phyloP scores from a whole-genome alignment of 2,329 filamentous ascomycete genomes.

The Fusarium pseudonygamai region DNA sequence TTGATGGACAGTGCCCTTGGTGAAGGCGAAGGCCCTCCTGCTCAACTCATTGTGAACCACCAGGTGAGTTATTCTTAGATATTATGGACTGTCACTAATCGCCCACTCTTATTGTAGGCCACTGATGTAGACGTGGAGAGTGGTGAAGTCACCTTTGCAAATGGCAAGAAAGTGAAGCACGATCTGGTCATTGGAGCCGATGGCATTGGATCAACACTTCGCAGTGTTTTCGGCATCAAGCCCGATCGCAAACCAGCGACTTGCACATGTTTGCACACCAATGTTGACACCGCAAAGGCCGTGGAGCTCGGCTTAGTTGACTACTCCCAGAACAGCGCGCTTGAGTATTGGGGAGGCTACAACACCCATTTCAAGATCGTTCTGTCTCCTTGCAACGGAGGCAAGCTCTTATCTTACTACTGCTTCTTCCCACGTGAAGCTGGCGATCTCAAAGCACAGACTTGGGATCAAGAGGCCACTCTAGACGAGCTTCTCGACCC shows the following conservation, averaged over 20 bases:
- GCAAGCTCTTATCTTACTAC: conserved; percentile 1
- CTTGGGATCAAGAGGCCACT: not conserved
- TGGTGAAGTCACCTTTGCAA: not conserved
- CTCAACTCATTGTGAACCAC: not conserved
- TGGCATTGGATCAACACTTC: not conserved
- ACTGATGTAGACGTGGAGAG: not conserved
- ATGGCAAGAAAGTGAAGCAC: not conserved
- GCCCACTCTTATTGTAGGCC: not conserved
- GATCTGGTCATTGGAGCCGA: not conserved
- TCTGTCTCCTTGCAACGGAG: not conserved
- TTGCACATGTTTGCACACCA: not conserved
- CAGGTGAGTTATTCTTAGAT: not conserved
- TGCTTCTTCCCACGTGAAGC: not conserved
- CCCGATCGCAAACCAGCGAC: not conserved
- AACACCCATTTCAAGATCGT: not conserved
- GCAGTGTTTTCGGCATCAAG: not conserved
- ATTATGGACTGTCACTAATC: not conserved
- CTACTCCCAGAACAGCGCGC: not conserved
- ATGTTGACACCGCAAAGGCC: not conserved
- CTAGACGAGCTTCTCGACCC: not conserved
- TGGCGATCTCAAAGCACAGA: not conserved
- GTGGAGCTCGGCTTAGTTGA: not conserved
- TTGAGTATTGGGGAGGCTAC: not conserved
- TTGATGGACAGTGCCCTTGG: not conserved
- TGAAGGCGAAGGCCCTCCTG: not conserved